Base-by-base conservation (phyloP, 2,329 filamentous ascomycete species). In the Alternaria solani region DNA sequence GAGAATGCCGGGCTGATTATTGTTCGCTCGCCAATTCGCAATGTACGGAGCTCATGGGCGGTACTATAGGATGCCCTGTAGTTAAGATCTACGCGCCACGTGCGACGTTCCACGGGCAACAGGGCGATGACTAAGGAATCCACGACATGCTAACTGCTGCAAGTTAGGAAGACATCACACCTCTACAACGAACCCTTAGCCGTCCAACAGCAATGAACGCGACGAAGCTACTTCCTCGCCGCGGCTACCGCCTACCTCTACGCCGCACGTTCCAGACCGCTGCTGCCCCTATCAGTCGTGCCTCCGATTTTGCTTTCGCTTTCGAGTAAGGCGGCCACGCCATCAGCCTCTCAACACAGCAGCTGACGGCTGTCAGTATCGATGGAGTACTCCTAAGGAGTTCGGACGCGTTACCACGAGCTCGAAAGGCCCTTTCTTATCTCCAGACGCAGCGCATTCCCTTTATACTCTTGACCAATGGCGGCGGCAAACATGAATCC, bases 401-500 rank as follows among this genome's bases (percentile, higher is more conserved):
- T 61, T 88, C 91, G 4, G 87, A 89, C 63, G 89, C 92, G 3
- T 89, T 98, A 47, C 90, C 92, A 1, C 90, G 91, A 32, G 94
- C 95, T 1, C 83, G 87, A 1, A 85, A 91, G 72, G 86, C 93
- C 14, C 85, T 99, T 20, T 81, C 83, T 30, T 90, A 88, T 71
- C 88, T 98, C 20, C 88, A 93, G 68, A 80, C 85, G 47, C 85
- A 93, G 72, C 84, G 87, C 47, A 92, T 97, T 46, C 94, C 94
- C 12, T 98, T 96, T 81, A 94, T 99, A 71, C 87, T 99, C 34
- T 85, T 99, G 64, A 99, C 95, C 60, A 99, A 99, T 79, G 95
- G 95, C 69, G 95, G 95, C 42, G 95, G 95, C 59, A 93, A 91
- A 74, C 87, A 89, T 64, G 94, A 98, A 79, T 82, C 82, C 3